Conservation (phyloP, 495 filamentous ascomycete genomes). For the Astrothelium subdiscretum region DNA sequence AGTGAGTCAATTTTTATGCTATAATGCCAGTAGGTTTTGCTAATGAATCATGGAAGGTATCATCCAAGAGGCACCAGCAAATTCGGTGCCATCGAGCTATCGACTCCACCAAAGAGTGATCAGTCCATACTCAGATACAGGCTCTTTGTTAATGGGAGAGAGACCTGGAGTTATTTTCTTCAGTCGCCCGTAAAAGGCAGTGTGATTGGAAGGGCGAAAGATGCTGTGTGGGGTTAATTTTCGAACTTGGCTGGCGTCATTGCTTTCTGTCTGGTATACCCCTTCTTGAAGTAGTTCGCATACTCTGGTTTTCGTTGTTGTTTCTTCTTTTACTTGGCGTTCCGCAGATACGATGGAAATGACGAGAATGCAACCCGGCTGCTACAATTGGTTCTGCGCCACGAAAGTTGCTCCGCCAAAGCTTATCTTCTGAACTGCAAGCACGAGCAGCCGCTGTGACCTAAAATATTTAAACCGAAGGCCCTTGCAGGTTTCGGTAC, state of each 20-base stretch:
- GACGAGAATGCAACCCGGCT: background rate
- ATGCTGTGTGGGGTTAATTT: slow-evolving; percentile 29
- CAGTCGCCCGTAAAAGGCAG: slow-evolving; percentile 22
- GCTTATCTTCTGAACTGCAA: too few relatives aligned
- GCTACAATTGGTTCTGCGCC: too few relatives aligned
- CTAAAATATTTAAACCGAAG: too few relatives aligned
- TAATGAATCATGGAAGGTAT: slow-evolving; percentile 39
- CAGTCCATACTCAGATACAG: slow-evolving; percentile 59
- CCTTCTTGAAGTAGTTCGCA: background rate
- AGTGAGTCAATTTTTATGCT: slow-evolving; percentile 12
- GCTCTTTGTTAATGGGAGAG: slow-evolving; percentile 68
- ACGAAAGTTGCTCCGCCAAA: too few relatives aligned
- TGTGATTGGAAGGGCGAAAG: slow-evolving; percentile 22
- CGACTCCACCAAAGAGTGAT: slow-evolving; percentile 32
- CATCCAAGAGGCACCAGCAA: slow-evolving; percentile 81
- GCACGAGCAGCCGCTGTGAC: too few relatives aligned
- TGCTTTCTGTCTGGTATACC: background rate
- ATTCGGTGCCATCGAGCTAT: slow-evolving; percentile 80
- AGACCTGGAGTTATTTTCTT: slow-evolving; percentile 52
- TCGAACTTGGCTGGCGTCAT: background rate
- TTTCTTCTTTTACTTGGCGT: background rate
- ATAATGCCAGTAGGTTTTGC: background rate
- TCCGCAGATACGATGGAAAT: background rate
- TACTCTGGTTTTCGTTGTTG: background rate
- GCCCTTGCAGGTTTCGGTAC: too few relatives aligned